phyloP scores from a whole-genome alignment of 805 yeast genomes.

The Kazachstania martiniae region DNA sequence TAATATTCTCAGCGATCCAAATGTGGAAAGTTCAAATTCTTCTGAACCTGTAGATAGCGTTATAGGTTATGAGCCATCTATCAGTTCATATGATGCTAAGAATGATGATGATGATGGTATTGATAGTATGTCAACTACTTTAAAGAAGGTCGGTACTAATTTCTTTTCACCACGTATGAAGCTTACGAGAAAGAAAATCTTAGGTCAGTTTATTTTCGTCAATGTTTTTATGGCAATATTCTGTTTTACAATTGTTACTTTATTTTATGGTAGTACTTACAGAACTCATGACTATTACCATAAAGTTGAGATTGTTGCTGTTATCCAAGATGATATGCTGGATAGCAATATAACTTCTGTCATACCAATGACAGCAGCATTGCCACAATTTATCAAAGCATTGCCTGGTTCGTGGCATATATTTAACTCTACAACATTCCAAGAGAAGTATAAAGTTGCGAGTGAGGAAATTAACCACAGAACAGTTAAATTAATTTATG shows the following conservation, averaged over 20 bases:
- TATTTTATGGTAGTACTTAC: constrained; percentile 31
- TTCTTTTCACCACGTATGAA: constrained; percentile 6
- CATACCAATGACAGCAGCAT: not conserved
- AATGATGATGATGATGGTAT: too few species aligned
- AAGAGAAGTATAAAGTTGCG: constrained; percentile 46
- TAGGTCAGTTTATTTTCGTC: not conserved
- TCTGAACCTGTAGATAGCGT: too few species aligned
- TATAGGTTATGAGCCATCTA: not conserved
- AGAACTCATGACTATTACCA: constrained; percentile 16
- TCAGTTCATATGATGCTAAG: not conserved
- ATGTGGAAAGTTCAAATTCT: too few species aligned
- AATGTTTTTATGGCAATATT: constrained; percentile 13
- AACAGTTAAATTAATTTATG: constrained; percentile 35
- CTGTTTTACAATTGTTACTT: constrained; percentile 15
- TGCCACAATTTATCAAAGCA: not conserved
- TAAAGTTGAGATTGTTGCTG: constrained; percentile 18
- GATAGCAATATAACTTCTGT: constrained; percentile 46
- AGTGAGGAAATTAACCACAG: constrained; percentile 49
- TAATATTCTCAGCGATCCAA: too few species aligned
- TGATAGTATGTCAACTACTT: too few species aligned
- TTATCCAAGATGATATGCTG: constrained; percentile 3
- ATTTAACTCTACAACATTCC: constrained; percentile 45
- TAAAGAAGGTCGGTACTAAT: constrained; percentile 3
- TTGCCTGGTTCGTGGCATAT: constrained; percentile 24
- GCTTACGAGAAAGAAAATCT: not conserved